Conservation (phyloP, 2,329 filamentous ascomycete species). For the Monosporascus sp. region DNA sequence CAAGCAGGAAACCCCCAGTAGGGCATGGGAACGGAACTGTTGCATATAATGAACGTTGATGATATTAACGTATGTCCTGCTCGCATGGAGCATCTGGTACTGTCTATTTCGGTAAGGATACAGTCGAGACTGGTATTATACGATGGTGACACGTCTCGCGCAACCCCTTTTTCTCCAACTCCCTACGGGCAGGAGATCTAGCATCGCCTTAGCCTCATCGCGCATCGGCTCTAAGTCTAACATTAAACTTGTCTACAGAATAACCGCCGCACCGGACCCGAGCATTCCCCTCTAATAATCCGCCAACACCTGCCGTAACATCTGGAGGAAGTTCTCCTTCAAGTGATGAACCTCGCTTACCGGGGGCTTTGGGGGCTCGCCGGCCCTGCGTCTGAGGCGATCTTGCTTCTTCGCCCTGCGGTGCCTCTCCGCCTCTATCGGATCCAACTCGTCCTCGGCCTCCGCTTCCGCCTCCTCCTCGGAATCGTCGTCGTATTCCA, state of each 20-base stretch:
- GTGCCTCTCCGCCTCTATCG: conserved; percentile 80
- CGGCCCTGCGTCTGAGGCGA: conserved; percentile 71
- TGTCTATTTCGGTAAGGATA: too few relatives aligned
- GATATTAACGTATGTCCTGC: too few relatives aligned
- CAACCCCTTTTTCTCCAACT: too few relatives aligned
- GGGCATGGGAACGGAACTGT: too few relatives aligned
- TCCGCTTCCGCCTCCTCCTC: conserved; percentile 65
- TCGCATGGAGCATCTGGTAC: too few relatives aligned
- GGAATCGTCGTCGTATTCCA: conserved; percentile 71
- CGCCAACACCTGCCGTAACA: conserved; percentile 77
- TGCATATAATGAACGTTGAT: too few relatives aligned
- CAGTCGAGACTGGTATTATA: too few relatives aligned
- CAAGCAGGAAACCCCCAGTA: too few relatives aligned
- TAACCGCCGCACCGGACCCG: conserved; percentile 3
- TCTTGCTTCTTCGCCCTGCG: conserved; percentile 74
- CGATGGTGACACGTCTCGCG: too few relatives aligned
- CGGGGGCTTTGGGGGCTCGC: conserved; percentile 76
- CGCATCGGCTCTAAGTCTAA: too few relatives aligned
- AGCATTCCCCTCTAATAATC: conserved; percentile 41
- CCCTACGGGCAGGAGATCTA: too few relatives aligned
- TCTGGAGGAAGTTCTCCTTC: conserved; percentile 71
- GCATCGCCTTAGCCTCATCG: too few relatives aligned
- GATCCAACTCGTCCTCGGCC: conserved; percentile 74
- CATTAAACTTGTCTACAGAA: neutral
- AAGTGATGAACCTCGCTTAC: conserved; percentile 78